Evolutionary conservation across 345 rosid species (phyloP).

Genomic region (Bruguiera sexangula): DNA sequence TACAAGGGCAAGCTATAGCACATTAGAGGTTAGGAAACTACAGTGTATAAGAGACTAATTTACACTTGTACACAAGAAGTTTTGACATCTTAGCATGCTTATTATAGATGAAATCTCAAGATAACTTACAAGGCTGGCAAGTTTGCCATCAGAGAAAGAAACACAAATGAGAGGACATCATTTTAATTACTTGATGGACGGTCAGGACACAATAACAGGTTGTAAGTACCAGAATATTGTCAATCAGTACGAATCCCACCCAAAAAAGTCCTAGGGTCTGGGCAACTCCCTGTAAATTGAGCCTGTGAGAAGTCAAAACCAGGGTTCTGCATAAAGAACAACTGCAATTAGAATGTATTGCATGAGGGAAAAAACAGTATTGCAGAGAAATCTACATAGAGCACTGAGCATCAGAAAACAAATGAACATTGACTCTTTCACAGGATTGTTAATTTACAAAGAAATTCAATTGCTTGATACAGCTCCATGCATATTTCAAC

Average conservation of each 20-base stretch:
- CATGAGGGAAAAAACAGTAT: neutral
- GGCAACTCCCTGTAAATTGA: conserved; percentile 78
- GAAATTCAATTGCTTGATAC: too few species aligned
- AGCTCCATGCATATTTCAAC: too few species aligned
- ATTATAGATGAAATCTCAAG: neutral
- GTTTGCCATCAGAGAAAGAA: neutral
- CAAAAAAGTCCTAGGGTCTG: conserved; percentile 90
- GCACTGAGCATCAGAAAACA: too few species aligned
- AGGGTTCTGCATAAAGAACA: conserved; percentile 62
- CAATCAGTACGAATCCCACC: conserved; percentile 76
- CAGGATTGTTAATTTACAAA: too few species aligned
- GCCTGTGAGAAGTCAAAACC: conserved; percentile 98
- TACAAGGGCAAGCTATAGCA: too few species aligned
- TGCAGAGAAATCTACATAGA: neutral
- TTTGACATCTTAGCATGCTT: neutral
- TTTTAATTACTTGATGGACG: conserved; percentile 4
- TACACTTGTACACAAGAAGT: neutral
- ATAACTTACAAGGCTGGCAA: neutral
- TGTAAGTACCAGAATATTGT: conserved; percentile 5
- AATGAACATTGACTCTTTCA: too few species aligned
- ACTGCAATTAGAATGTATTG: conserved; percentile 1
- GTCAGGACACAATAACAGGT: conserved; percentile 3
- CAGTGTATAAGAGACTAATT: too few species aligned
- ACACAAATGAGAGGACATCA: neutral
- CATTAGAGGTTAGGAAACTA: too few species aligned